Conservation (phyloP, 768 basidiomycete species). For the Mycena indigotica region DNA sequence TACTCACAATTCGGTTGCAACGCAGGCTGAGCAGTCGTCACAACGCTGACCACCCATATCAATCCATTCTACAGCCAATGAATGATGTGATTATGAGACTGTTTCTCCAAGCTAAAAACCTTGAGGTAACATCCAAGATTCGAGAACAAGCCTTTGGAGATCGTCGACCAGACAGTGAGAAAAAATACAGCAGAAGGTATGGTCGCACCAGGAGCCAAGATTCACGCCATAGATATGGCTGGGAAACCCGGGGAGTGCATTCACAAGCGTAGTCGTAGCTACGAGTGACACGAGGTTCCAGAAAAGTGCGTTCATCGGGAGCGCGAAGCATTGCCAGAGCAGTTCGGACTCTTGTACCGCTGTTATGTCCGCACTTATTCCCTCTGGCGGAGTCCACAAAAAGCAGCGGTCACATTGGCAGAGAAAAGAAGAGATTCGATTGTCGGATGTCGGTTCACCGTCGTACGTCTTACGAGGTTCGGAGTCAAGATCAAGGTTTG, state of each 20-base stretch:
- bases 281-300: slow-evolving; percentile 1
- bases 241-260: slow-evolving; percentile 26
- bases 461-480: too few species aligned
- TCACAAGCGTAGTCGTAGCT: too few species aligned
- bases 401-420: neutral
- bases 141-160: slow-evolving; percentile 65
- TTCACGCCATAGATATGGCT: slow-evolving; percentile 73
- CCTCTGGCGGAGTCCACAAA: neutral
- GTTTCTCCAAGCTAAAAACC: slow-evolving; percentile 42
- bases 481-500: too few species aligned
- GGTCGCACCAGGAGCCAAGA: slow-evolving; percentile 62
- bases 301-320: slow-evolving; percentile 7
- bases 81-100: neutral
- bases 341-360: neutral
- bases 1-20: slow-evolving; percentile 66
- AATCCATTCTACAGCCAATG: slow-evolving; percentile 56
- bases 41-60: slow-evolving; percentile 74
- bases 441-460: too few species aligned
- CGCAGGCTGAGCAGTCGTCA: slow-evolving; percentile 61
- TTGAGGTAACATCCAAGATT: slow-evolving; percentile 82
- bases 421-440: neutral
- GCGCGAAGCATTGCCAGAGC: neutral
- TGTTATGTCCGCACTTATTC: neutral
- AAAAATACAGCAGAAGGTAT: too few species aligned
- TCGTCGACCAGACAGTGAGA: too few species aligned